A percentile compares a stretch with the other conserved stretches of the same genome.
Conservation (phyloP, 352 stramenopile species). For the Phytophthora lateralis region DNA sequence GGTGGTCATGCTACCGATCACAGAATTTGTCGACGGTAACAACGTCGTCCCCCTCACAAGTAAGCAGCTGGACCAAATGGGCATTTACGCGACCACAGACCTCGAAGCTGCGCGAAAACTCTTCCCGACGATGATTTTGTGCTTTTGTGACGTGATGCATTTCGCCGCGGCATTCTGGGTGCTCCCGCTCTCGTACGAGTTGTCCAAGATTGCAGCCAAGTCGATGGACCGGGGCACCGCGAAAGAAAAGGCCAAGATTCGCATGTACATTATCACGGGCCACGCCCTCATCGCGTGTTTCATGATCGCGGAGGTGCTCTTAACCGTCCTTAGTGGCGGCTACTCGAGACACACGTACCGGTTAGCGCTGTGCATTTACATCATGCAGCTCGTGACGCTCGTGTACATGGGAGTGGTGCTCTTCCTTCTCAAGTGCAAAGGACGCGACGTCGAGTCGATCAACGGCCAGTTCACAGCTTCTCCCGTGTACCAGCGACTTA, state of each 20-base stretch:
- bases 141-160: constrained; percentile 55
- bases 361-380: constrained; percentile 47
- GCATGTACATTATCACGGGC: constrained; percentile 38
- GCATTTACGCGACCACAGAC: constrained; percentile 49
- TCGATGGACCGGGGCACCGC: constrained; percentile 63
- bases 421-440: constrained; percentile 46
- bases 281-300: constrained; percentile 41
- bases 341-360: constrained; percentile 50
- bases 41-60: constrained; percentile 33
- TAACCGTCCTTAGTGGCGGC: constrained; percentile 32
- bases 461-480: constrained; percentile 59
- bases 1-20: constrained; percentile 40
- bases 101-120: constrained; percentile 30
- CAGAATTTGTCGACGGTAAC: constrained; percentile 44
- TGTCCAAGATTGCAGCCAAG: constrained; percentile 58
- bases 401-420: constrained; percentile 50
- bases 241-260: constrained; percentile 51
- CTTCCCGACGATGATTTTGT: constrained; percentile 42
- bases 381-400: constrained; percentile 51
- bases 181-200: constrained; percentile 59
- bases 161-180: constrained; percentile 56
- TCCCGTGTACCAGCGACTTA: constrained; percentile 59
- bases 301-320: constrained; percentile 27
- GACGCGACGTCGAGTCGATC: constrained; percentile 58
- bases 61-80: constrained; percentile 54